Conservation (phyloP, 495 filamentous ascomycete species). For the Neurospora africana region DNA sequence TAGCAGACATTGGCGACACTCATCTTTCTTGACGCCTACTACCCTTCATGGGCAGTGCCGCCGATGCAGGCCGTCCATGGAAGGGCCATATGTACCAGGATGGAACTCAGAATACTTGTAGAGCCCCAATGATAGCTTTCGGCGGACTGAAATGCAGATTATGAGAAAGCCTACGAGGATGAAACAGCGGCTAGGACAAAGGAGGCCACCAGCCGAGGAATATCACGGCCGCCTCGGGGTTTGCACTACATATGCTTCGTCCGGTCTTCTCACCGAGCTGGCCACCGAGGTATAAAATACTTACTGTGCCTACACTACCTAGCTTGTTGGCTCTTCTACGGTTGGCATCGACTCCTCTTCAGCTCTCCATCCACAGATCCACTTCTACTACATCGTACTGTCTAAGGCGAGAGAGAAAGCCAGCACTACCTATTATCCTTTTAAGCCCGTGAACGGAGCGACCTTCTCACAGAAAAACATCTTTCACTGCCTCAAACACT, state of each 20-base stretch:
- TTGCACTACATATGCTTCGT: too few species aligned
- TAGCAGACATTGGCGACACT: neutral
- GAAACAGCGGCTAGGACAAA: too few species aligned
- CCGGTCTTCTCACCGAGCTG: too few species aligned
- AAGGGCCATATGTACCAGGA: neutral
- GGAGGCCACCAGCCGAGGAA: too few species aligned
- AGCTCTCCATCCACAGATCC: too few species aligned
- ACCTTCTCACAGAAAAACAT: neutral
- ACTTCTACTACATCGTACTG: neutral
- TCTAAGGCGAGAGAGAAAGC: too few species aligned
- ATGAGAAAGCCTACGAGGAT: neutral
- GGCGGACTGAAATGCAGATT: too few species aligned
- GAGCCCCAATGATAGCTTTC: neutral
- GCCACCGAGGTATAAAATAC: neutral
- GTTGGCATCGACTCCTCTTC: neutral
- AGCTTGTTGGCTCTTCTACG: too few species aligned
- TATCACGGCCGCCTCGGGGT: too few species aligned
- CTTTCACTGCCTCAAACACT: neutral
- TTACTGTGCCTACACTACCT: too few species aligned
- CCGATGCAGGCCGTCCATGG: neutral
- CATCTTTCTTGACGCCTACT: neutral
- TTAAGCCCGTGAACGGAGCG: too few species aligned
- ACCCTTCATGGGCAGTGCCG: neutral
- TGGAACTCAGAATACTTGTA: neutral
- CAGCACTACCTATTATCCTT: too few species aligned